Percentiles rank a stretch among this genome's conserved stretches.
phyloP scores from a whole-genome alignment of 306 rosid genomes.

The Acmispon strigosus region DNA sequence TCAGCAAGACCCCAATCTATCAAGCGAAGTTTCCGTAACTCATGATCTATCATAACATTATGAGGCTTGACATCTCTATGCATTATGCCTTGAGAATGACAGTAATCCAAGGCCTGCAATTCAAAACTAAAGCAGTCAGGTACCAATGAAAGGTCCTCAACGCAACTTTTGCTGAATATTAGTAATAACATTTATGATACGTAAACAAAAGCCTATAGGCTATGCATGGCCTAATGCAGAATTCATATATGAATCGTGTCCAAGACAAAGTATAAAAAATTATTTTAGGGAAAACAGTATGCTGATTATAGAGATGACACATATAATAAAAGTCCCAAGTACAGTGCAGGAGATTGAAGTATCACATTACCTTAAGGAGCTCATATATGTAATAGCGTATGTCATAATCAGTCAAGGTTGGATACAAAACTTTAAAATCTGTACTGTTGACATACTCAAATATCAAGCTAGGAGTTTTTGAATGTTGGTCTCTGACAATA shows the following conservation, averaged over 20 bases:
- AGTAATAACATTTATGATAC: not conserved
- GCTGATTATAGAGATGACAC: not conserved
- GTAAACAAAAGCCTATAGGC: not conserved
- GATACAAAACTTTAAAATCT: slow-evolving; percentile 76
- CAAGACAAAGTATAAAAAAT: not conserved
- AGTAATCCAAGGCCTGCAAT: slow-evolving; percentile 69
- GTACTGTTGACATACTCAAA: slow-evolving; percentile 83
- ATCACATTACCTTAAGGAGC: slow-evolving; percentile 66
- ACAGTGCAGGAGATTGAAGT: not conserved
- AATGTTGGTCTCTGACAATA: slow-evolving; percentile 79
- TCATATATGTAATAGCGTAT: slow-evolving; percentile 82
- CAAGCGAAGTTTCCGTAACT: slow-evolving; percentile 73
- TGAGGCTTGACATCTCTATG: slow-evolving; percentile 87
- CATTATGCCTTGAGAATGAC: slow-evolving; percentile 82
- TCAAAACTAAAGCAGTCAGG: slow-evolving; percentile 1
- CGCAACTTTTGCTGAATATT: not conserved
- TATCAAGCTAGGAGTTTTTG: slow-evolving; percentile 78
- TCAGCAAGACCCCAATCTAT: slow-evolving; percentile 91
- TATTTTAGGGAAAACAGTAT: not conserved
- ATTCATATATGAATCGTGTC: not conserved
- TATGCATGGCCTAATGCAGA: not conserved
- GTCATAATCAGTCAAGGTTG: slow-evolving; percentile 80
- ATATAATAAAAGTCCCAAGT: not conserved
- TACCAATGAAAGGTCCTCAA: not conserved
- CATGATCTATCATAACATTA: slow-evolving; percentile 81